Conservation (phyloP, 257 asterid genomes). For the Cynanchum wilfordii region DNA sequence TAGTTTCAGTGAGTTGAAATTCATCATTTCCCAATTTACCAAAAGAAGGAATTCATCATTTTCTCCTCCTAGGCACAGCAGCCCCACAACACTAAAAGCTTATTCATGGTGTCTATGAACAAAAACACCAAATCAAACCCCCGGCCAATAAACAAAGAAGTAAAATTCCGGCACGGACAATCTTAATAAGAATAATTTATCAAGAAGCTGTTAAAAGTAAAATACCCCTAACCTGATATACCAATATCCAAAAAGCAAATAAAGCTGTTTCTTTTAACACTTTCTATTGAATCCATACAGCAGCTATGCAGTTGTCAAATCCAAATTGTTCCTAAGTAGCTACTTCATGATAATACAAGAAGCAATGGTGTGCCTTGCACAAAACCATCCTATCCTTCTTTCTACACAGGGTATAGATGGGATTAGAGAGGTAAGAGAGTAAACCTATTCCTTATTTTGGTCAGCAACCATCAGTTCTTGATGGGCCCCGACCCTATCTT, state of each 20-base stretch:
- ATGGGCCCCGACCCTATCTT: slow-evolving; percentile 36
- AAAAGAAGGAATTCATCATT: no score
- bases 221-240: background rate
- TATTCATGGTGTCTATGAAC: no score
- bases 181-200: no score
- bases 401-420: slow-evolving; percentile 17
- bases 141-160: background rate
- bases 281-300: background rate
- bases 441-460: slow-evolving; percentile 8
- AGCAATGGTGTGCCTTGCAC: slow-evolving; percentile 7
- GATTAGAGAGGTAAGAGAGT: background rate
- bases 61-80: no score
- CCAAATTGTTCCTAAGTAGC: slow-evolving; percentile 28
- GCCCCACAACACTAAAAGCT: no score
- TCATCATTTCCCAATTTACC: no score
- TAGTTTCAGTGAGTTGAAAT: no score
- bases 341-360: slow-evolving; percentile 32
- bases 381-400: slow-evolving; percentile 6
- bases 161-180: no score
- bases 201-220: background rate
- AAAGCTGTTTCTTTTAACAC: background rate
- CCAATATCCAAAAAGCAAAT: background rate
- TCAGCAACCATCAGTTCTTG: slow-evolving; percentile 2
- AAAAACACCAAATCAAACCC: no score
- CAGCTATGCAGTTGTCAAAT: slow-evolving; percentile 12